Evolutionary conservation across 495 filamentous ascomycete species (phyloP).

Genomic region (Aspergillus cavernicola): DNA sequence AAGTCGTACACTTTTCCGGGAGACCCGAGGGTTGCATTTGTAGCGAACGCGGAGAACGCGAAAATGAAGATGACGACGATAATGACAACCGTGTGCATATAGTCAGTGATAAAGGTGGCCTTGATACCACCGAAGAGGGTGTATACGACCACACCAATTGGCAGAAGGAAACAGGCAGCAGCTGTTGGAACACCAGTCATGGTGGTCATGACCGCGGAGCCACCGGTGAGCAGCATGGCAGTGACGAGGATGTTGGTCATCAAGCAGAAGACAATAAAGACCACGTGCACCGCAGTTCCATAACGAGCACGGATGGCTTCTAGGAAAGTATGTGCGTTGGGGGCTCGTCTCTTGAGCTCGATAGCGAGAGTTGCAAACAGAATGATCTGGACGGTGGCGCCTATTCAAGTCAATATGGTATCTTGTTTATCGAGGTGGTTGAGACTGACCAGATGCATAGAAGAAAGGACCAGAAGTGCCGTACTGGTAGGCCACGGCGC

Average conservation of each 20-base stretch:
- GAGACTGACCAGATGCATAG: conserved; percentile 61
- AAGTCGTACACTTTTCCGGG: conserved; percentile 79
- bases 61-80: conserved; percentile 89
- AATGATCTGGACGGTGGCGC: conserved; percentile 61
- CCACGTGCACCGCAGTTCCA: conserved; percentile 62
- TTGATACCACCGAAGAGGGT: conserved; percentile 80
- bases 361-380: conserved; percentile 93
- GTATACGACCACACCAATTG: conserved; percentile 78
- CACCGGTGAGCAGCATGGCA: conserved; percentile 89
- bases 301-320: conserved; percentile 65
- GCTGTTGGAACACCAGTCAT: conserved; percentile 83
- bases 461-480: conserved; percentile 92
- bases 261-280: conserved; percentile 77
- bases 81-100: conserved; percentile 83
- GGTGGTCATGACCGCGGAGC: conserved; percentile 78
- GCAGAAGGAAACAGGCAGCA: conserved; percentile 87
- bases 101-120: conserved; percentile 71
- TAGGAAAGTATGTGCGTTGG: conserved; percentile 84
- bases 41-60: conserved; percentile 80
- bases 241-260: conserved; percentile 85
- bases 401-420: conserved; percentile 20
- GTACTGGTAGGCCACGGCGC: conserved; percentile 85
- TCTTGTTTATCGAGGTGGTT: too few species aligned
- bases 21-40: conserved; percentile 70
- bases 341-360: conserved; percentile 82